Evolutionary conservation across 2,329 filamentous ascomycete genomes (phyloP).

Genomic region (Neospermospora avenae): DNA sequence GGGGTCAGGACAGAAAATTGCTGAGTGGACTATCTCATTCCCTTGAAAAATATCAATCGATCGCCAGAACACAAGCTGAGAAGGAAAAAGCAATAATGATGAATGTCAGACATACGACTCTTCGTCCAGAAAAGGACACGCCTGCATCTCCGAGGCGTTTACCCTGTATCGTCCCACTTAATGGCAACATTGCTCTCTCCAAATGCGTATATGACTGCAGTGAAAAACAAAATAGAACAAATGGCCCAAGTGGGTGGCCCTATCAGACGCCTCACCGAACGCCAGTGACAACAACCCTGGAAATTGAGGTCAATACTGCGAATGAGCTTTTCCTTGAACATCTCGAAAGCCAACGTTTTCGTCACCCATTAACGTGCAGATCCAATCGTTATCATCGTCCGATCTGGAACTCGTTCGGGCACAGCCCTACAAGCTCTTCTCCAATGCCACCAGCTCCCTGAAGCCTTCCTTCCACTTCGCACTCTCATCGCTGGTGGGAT

Average conservation of each 20-base stretch:
- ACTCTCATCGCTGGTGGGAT: conserved; percentile 47
- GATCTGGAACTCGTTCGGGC: background rate
- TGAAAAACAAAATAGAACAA: background rate
- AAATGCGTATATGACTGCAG: background rate
- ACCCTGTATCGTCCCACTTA: background rate
- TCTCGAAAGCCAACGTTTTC: background rate
- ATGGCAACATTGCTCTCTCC: background rate
- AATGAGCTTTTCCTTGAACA: conserved; percentile 4
- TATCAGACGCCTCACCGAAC: background rate
- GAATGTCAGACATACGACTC: background rate
- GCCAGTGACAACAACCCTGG: too few relatives aligned
- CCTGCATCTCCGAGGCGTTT: background rate
- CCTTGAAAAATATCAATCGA: background rate
- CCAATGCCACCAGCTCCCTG: conserved; percentile 48
- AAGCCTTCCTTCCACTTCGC: conserved; percentile 54
- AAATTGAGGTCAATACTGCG: too few relatives aligned
- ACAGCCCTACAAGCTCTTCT: conserved; percentile 38
- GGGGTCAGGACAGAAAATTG: too few relatives aligned
- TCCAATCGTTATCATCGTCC: background rate
- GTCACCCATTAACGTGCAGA: background rate
- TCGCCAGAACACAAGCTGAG: background rate
- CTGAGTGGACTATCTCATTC: background rate
- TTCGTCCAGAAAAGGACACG: background rate
- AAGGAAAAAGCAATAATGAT: conserved; percentile 1
- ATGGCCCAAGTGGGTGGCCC: background rate